These are phyloP conservation scores for Chamaenerion angustifolium DNA, from an alignment of 345 rosid species.

Conservation along the genomic window DNA sequence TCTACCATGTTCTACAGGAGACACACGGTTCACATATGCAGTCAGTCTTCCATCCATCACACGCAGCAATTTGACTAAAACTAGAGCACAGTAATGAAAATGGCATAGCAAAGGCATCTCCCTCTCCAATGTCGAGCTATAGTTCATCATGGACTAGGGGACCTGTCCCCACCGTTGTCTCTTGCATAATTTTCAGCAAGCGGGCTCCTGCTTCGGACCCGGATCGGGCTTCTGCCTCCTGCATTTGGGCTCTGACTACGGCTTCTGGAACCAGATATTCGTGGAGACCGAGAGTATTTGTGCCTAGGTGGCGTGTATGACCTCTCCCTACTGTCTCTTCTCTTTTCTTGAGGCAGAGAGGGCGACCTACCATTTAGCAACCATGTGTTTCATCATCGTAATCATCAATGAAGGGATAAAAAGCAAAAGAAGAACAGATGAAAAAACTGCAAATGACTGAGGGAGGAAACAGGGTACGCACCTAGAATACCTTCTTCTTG, in stretches of 20 bases:
- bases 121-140: background rate
- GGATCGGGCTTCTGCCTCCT: slow-evolving; percentile 21
- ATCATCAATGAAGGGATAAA: slow-evolving; percentile 21
- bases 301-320: slow-evolving; percentile 22
- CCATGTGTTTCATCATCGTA: too few relatives aligned
- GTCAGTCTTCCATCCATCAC: too few relatives aligned
- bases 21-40: too few relatives aligned
- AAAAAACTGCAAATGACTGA: slow-evolving; percentile 78
- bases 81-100: too few relatives aligned
- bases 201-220: slow-evolving; percentile 22
- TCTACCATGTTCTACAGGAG: too few relatives aligned
- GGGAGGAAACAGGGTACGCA: slow-evolving; percentile 6
- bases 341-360: slow-evolving; percentile 41
- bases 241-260: slow-evolving; percentile 41
- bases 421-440: too few relatives aligned
- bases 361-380: slow-evolving; percentile 29
- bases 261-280: slow-evolving; percentile 49
- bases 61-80: too few relatives aligned
- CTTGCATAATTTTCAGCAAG: slow-evolving; percentile 17
- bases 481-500: slow-evolving; percentile 52
- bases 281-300: slow-evolving; percentile 56
- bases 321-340: slow-evolving; percentile 18
- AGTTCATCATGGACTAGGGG: slow-evolving; percentile 59
- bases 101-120: too few relatives aligned
- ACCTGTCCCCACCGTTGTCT: slow-evolving; percentile 36